phyloP scores from a whole-genome alignment of 202 grass and related monocot genomes.

The Dendrocalamus latiflorus region DNA sequence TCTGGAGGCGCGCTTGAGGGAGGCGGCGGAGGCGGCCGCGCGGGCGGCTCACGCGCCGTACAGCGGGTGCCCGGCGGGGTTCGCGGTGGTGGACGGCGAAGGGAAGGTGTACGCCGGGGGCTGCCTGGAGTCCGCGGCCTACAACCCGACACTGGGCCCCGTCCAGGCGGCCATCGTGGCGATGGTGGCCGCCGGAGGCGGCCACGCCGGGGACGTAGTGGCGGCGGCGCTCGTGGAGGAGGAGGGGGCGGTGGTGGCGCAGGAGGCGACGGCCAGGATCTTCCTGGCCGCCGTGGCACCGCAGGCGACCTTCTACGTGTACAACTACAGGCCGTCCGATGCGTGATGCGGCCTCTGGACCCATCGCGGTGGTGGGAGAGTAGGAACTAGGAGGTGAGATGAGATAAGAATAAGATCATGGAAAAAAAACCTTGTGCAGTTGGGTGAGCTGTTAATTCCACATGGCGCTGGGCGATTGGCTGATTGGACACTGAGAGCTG shows the following conservation, averaged over 20 bases:
- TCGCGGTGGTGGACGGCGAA: slow-evolving; percentile 66
- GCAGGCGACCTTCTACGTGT: slow-evolving; percentile 60
- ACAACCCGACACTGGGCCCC: slow-evolving; percentile 83
- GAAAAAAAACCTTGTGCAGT: slow-evolving; percentile 12
- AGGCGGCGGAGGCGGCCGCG: slow-evolving; percentile 57
- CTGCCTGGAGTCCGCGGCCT: slow-evolving; percentile 75
- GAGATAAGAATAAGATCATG: slow-evolving; percentile 35
- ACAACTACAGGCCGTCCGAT: slow-evolving; percentile 63
- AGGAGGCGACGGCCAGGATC: slow-evolving; percentile 74
- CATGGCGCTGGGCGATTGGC: slow-evolving; percentile 4
- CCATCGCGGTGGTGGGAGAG: not conserved
- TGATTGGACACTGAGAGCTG: not conserved
- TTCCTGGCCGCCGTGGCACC: slow-evolving; percentile 78
- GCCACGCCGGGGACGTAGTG: slow-evolving; percentile 31
- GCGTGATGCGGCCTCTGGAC: slow-evolving; percentile 1
- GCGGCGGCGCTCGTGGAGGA: slow-evolving; percentile 86
- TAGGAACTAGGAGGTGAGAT: too few relatives aligned
- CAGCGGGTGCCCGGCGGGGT: slow-evolving; percentile 73
- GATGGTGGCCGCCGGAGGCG: slow-evolving; percentile 35
- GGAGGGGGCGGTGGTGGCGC: slow-evolving; percentile 51
- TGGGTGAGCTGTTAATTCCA: slow-evolving; percentile 29
- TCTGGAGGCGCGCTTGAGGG: slow-evolving; percentile 42
- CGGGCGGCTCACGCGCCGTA: slow-evolving; percentile 77
- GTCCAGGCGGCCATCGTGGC: slow-evolving; percentile 82
- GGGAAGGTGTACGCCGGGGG: slow-evolving; percentile 69